Base-by-base conservation (phyloP, 148 eudicot genomes). In the Heliamphora exappendiculata region DNA sequence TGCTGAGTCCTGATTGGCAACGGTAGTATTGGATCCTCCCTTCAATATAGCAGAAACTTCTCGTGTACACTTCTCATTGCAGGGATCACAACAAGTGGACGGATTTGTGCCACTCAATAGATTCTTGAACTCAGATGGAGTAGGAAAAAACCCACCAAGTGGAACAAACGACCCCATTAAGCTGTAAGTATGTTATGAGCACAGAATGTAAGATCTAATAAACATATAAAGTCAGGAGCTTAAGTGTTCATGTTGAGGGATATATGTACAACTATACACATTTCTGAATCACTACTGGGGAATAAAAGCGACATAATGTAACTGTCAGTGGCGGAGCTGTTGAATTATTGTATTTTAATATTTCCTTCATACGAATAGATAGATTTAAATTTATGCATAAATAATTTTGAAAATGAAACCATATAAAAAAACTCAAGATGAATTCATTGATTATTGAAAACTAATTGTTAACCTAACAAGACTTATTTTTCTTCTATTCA, bases 131-230 rank as follows among this genome's bases (percentile, higher is more conserved):
- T 95, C 96, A 4, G 96, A 84, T 69, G 91, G 88, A 50, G 84
- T 78, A 59, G 97, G 70, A 77, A 92, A 93, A 86, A 91, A 95
- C 53, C 99, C 99, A 69, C 96, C 99, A 85, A 95, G 86, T 62
- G 97, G 99, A 82, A 95, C 94, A 86, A 95, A 95, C 70, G 99
- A 95, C 81, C 92, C 92, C 96, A 92, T 84, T 86, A 95, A 91
- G 84, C 96, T 91, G 91, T 64, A 84, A 82, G 76, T 13, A 82
- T 70, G 85, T 81, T 72, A 84, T 67, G 76, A 67, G 78, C 79
- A 86, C 55, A 69, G 81, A 82, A 84, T 76, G 84, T 83, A 82
- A 90, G 88, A 86, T 86, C 55, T 68, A 74, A 58, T 67, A 29
- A 59, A 72, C 71, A 42, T 14, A 75, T 42, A 57, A 3, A 72